A percentile compares a stretch with the other conserved stretches of the same genome.
Conservation (phyloP, 148 eudicot species). For the Rhododendron henanense region DNA sequence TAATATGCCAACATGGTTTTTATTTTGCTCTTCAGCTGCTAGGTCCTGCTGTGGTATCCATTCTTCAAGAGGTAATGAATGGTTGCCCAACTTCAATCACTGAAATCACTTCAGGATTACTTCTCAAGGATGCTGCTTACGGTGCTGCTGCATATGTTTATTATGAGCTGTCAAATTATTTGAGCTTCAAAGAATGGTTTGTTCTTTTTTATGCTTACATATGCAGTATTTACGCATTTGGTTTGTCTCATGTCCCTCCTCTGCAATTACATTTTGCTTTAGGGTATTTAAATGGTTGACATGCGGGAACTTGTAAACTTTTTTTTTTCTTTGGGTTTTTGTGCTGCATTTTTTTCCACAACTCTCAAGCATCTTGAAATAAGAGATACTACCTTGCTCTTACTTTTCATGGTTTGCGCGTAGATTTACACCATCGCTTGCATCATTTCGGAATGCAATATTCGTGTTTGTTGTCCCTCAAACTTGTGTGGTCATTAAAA, state of each 20-base stretch:
- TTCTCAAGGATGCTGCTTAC: constrained; percentile 98
- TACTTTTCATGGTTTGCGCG: too few relatives aligned
- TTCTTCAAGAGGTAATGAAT: constrained; percentile 96
- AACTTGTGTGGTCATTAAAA: neutral
- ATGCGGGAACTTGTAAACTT: neutral
- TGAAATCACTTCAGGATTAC: constrained; percentile 77
- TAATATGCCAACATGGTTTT: neutral
- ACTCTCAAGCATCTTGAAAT: too few relatives aligned
- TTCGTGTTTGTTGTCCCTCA: neutral
- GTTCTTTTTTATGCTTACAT: constrained; percentile 16
- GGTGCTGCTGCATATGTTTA: constrained; percentile 96
- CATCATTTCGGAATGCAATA: neutral
- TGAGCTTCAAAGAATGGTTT: constrained; percentile 94
- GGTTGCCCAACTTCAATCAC: constrained; percentile 75
- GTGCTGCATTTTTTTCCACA: neutral
- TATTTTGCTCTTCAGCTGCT: constrained; percentile 55
- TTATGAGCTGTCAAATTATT: constrained; percentile 93
- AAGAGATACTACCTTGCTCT: too few relatives aligned
- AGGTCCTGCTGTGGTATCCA: constrained; percentile 94
- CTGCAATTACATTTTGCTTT: neutral
- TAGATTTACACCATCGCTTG: too few relatives aligned
- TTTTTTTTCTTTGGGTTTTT: neutral
- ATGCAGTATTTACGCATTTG: neutral
- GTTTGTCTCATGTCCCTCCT: neutral
- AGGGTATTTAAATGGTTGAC: neutral